Conservation (phyloP, 257 asterid species). For the Vinca minor region DNA sequence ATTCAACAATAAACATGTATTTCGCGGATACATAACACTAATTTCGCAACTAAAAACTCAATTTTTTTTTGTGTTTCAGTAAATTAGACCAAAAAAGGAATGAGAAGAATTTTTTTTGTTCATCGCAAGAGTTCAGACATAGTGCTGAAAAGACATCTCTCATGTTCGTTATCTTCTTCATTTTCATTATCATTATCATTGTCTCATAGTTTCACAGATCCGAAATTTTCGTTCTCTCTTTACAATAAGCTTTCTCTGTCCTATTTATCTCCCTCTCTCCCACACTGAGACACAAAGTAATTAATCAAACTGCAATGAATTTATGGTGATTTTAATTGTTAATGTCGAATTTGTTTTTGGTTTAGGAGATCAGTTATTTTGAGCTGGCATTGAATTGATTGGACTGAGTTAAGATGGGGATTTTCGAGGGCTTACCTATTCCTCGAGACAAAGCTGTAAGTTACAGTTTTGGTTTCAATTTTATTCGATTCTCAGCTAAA, state of each 20-base stretch:
- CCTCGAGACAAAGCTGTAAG: conserved; percentile 79
- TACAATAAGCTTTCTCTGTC: not conserved
- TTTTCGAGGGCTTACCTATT: conserved; percentile 85
- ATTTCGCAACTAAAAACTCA: too few relatives aligned
- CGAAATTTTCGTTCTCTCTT: not conserved
- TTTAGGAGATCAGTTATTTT: conserved; percentile 4
- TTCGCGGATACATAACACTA: too few relatives aligned
- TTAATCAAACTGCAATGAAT: not conserved
- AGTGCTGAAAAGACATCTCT: not conserved
- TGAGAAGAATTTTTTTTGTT: too few relatives aligned
- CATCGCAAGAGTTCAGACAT: not conserved
- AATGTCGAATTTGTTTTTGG: not conserved
- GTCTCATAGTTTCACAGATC: too few relatives aligned
- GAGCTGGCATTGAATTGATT: too few relatives aligned
- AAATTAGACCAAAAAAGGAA: too few relatives aligned
- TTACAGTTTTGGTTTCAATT: conserved; percentile 6
- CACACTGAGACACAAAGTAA: not conserved
- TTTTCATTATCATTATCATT: too few relatives aligned
- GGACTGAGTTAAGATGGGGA: conserved; percentile 66
- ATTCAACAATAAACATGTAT: too few relatives aligned
- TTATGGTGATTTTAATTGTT: not conserved
- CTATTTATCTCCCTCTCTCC: not conserved
- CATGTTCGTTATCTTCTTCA: too few relatives aligned
- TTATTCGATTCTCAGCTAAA: not conserved
- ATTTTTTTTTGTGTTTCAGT: too few relatives aligned